Evolutionary conservation across 2,329 filamentous ascomycete genomes (phyloP).

Genomic region (Diaporthe vaccinii): DNA sequence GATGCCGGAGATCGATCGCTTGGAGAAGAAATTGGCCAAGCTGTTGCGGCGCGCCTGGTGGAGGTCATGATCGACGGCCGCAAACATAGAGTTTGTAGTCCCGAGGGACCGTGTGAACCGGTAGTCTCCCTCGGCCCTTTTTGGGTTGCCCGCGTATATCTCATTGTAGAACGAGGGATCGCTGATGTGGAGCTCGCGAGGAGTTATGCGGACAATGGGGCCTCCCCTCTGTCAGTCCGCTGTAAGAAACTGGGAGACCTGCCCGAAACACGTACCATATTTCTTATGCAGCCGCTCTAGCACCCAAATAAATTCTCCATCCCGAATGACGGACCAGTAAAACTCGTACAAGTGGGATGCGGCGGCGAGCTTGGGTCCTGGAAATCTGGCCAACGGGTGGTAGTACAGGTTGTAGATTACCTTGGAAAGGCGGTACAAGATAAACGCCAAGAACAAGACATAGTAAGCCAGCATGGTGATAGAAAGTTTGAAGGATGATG

Average conservation of each 20-base stretch:
- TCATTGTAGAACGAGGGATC: conserved; percentile 2
- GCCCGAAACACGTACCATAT: not conserved
- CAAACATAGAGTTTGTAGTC: not conserved
- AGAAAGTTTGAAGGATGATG: not conserved
- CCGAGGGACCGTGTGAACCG: not conserved
- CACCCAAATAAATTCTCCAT: not conserved
- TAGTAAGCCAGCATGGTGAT: not conserved
- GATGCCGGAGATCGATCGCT: not conserved
- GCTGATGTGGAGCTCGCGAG: not conserved
- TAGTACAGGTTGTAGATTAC: not conserved
- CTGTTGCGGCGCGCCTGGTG: conserved; percentile 2
- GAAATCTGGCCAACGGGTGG: not conserved
- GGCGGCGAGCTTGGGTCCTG: not conserved
- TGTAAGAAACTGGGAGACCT: too few species aligned
- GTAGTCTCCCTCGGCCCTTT: not conserved
- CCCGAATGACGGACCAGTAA: not conserved
- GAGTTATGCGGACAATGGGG: not conserved
- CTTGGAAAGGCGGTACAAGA: not conserved
- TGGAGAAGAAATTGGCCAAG: not conserved
- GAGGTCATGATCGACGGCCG: not conserved
- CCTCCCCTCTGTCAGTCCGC: not conserved
- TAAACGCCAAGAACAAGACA: not conserved
- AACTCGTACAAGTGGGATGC: not conserved
- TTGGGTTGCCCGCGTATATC: not conserved
- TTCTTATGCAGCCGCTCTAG: not conserved